Evolutionary conservation across 495 filamentous ascomycete genomes (phyloP), one percentile per base, ranked within the genome.

Genomic region (Xylaria acuta): DNA sequence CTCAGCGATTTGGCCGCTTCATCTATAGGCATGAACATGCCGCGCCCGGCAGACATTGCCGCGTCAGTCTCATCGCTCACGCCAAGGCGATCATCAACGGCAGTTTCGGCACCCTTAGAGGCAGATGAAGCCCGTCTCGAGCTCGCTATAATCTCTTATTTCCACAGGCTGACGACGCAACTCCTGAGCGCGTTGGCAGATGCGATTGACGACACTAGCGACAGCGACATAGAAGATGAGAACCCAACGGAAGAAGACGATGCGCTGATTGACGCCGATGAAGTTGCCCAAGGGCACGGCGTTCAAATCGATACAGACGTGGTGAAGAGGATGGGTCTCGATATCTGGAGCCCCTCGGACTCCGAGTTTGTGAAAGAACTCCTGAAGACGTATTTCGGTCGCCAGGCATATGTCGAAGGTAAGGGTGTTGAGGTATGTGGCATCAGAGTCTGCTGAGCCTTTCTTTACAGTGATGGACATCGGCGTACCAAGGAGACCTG

Each of bases 81-180:
- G 22, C 78, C 78, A 18, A 75, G 74, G 22, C 74, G 74, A 8
- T 54, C 71, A 27, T 76, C 71, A 6, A 70, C 47, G 20, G 65
- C 67, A 3, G 22, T 60, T 40, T 8, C 73, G 64, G 71, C 59
- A 38, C 71, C 64, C 62, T 69, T 74, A 40, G 47, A 75, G 64
- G 45, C 79, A 71, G 76, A 81, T 22, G 78, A 78, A 72, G 83
- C 82, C 54, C 70, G 80, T 40, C 40, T 78, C 47, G 94, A 96
- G 78, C 89, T 95, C 75, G 90, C 92, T 4, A 84, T 97, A 34
- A 92, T 98, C 54, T 92, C 93, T 0, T 98, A 96, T 80, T 99
- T 99, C 84, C 96, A 97, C 78, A 89, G 94, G 5, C 81, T 96
- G 38, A 98, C 95, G 1, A 87, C 88, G 0, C 84, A 89, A 62